Evolutionary conservation across 345 rosid genomes (phyloP), one percentile per base, ranked within the genome.

Genomic region (Pugionium dolabratum): DNA sequence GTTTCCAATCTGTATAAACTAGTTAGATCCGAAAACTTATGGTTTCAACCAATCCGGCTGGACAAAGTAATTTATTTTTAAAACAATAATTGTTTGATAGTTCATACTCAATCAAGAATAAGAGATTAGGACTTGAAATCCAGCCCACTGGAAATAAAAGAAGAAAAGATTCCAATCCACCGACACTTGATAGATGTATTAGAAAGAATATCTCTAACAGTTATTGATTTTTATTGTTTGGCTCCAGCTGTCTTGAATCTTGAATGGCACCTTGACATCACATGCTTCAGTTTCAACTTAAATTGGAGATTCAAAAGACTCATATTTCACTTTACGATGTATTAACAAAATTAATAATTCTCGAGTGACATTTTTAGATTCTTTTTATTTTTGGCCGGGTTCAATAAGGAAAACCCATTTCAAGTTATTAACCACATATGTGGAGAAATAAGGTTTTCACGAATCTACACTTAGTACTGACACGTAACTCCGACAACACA

Each of bases 161-260:
- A 18, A 18, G 18, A 18, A 18, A 18, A 18, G 18, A 18, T 18
- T 43, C 67, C 5, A 53, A 61, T 6, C 68, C 74, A 70, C 74
- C 74, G 74, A 70, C 74, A 37, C 74, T 70, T 6, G 18, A 18
- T 18, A 18, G 18, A 18, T 18, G 18, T 18, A 32, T 6, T 6
- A 29, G 28, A n/a, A 34, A 4, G 28, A 53, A 46, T 55, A 45
- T 11, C 45, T 18, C 3, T 33, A 34, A 5, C 9, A 47, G 30
- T 44, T 28, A 50, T 54, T 45, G 36, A 30, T 6, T 39, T 11
- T 43, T 32, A 18, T 18, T 18, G 18, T 18, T 18, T 18, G 18
- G 18, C 18, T 18, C 3, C 36, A 70, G 74, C 74, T 70, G 67
- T 70, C 74, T 52, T 36, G 48, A 61, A 61, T 53, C 67, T 28